Conservation (phyloP, 2,329 filamentous ascomycete species). For the Pochonia chlamydosporia region DNA sequence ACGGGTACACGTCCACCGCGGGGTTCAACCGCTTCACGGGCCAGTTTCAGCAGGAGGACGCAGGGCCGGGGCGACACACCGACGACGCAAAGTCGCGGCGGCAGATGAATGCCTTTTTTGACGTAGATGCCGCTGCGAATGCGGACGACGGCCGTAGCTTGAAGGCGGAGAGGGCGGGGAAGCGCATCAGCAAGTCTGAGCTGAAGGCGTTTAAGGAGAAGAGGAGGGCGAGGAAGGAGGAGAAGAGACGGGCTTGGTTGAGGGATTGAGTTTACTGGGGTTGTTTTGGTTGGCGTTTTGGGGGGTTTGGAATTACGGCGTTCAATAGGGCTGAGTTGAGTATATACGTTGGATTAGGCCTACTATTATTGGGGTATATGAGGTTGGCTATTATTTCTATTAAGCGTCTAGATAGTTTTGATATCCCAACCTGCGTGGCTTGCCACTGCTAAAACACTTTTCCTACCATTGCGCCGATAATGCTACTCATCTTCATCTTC, state of each 20-base stretch:
- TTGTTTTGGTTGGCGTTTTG: slow-evolving; percentile 3
- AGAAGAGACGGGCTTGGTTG: slow-evolving; percentile 89
- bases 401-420: neutral
- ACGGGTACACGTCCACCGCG: slow-evolving; percentile 60
- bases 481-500: slow-evolving; percentile 27
- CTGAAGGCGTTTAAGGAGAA: slow-evolving; percentile 90
- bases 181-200: slow-evolving; percentile 80
- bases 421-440: neutral
- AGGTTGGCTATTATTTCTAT: neutral
- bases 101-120: slow-evolving; percentile 93
- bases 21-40: slow-evolving; percentile 92
- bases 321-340: neutral
- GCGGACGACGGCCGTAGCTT: slow-evolving; percentile 84
- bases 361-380: neutral
- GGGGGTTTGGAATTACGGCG: neutral
- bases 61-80: slow-evolving; percentile 69
- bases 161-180: slow-evolving; percentile 81
- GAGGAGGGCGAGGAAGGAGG: slow-evolving; percentile 81
- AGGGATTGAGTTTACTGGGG: slow-evolving; percentile 54
- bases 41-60: slow-evolving; percentile 64
- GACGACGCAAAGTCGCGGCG: slow-evolving; percentile 82
- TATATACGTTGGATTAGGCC: neutral
- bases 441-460: neutral
- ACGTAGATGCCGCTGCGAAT: slow-evolving; percentile 91
- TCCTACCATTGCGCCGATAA: neutral